These are phyloP conservation scores for Bipolaris victoriae DNA, from an alignment of 2,329 filamentous ascomycete genomes.

Conservation along the genomic window DNA sequence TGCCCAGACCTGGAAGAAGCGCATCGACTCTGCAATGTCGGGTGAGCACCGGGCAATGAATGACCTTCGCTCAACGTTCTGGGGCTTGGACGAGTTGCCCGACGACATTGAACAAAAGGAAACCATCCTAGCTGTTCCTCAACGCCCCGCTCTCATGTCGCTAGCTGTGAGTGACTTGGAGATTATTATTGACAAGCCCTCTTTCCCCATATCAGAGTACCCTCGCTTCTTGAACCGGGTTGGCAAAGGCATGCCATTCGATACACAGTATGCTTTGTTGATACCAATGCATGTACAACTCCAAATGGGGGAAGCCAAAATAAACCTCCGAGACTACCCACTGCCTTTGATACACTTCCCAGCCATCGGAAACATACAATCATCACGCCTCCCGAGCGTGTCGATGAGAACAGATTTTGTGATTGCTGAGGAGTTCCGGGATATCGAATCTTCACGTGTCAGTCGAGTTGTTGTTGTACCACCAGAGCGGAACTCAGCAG, in stretches of 20 bases:
- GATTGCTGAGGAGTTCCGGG: conserved; percentile 90
- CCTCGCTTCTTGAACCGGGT: conserved; percentile 85
- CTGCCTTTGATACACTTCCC: conserved; percentile 91
- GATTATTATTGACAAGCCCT: conserved; percentile 87
- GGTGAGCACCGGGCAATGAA: conserved; percentile 76
- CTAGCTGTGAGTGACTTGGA: conserved; percentile 83
- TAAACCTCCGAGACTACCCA: conserved; percentile 92
- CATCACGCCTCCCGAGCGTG: conserved; percentile 78
- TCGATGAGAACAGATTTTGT: conserved; percentile 91
- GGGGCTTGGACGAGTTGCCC: conserved; percentile 79
- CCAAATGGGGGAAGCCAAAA: conserved; percentile 85
- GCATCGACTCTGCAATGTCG: conserved; percentile 78
- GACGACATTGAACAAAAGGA: conserved; percentile 84
- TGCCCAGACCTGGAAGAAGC: conserved; percentile 86
- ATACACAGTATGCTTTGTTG: conserved; percentile 88
- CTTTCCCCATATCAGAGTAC: conserved; percentile 81
- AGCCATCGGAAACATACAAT: conserved; percentile 77
- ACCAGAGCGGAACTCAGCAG: conserved; percentile 61
- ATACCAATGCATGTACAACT: conserved; percentile 89
- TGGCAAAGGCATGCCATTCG: conserved; percentile 94
- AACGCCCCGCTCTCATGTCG: conserved; percentile 82
- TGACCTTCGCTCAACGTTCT: conserved; percentile 79
- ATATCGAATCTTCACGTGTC: conserved; percentile 77
- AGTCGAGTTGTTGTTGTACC: conserved; percentile 86
- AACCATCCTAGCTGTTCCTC: conserved; percentile 82